Evolutionary conservation across 164 flowering plant genomes (phyloP), one percentile per base, ranked within the genome.

Genomic region (Pachysandra terminalis): DNA sequence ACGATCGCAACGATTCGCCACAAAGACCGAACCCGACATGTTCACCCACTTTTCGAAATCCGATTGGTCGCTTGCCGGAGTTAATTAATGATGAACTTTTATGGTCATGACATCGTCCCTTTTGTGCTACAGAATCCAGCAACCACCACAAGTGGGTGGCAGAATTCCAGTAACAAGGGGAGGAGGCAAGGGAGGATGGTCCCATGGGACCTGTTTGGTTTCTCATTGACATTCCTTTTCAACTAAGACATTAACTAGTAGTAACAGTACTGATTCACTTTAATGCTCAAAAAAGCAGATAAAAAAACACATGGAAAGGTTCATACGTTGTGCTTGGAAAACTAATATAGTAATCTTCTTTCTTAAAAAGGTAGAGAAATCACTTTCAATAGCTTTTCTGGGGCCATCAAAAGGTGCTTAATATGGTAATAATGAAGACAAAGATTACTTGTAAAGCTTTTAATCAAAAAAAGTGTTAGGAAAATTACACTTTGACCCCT

Each of bases 81-180:
- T n/a, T 65, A 6, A 37, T 23, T 24, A 21, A 56, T 13, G 7
- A 27, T 14, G n/a, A n/a, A 28, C 57, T 55, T 25, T 23, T 19
- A 25, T 40, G 48, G 59, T 13, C 37, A 56, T 37, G 64, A 61
- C 15, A 17, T 70, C 25, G 1, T 21, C 41, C 48, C 54, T 25
- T 15, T 53, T 37, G 25, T 21, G 24, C 28, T 28, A 23, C 55
- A 56, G 19, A 10, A 53, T 7, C 24, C 0, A 25, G 41, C 59
- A 56, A 57, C 27, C 27, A 23, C 1, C 57, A 52, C 16, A 53
- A 15, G 16, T 60, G 63, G 59, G 14, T 56, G 55, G 70, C 73
- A 74, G 53, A 62, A 53, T 70, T 73, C 77, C 82, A 61, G 72
- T 60, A 67, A 69, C 69, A 66, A 72, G 74, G 81, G 73, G n/a